Percentiles rank a stretch among this genome's conserved stretches.
These are phyloP conservation scores for Fusarium udum DNA, from an alignment of 2,329 filamentous ascomycete species.

Conservation along the genomic window DNA sequence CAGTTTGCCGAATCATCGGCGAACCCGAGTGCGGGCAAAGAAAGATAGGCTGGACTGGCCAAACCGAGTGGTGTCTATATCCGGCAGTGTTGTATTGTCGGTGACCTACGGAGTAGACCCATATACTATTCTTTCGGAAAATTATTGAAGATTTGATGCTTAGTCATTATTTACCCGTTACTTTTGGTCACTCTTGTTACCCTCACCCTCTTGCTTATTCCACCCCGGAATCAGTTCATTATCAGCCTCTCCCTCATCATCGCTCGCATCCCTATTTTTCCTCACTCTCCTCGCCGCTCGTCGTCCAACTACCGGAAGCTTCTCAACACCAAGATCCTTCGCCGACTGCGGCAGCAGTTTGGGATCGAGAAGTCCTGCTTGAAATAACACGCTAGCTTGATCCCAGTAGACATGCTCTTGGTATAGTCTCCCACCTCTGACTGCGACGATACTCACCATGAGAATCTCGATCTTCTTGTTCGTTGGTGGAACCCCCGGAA, in stretches of 20 bases:
- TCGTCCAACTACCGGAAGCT: slow-evolving; percentile 52
- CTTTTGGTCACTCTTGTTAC: not conserved
- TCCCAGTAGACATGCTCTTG: slow-evolving; percentile 74
- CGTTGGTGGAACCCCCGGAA: slow-evolving; percentile 68
- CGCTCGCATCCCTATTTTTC: slow-evolving; percentile 29
- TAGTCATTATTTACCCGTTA: not conserved
- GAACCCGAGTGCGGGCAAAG: not conserved
- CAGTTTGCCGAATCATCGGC: too few relatives aligned
- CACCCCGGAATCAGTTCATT: slow-evolving; percentile 53
- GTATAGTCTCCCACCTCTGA: slow-evolving; percentile 67
- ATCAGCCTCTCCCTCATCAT: slow-evolving; percentile 55
- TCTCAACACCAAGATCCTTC: slow-evolving; percentile 48
- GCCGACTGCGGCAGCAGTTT: slow-evolving; percentile 49
- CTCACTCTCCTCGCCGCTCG: slow-evolving; percentile 52
- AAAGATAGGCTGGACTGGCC: not conserved
- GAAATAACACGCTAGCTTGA: slow-evolving; percentile 67
- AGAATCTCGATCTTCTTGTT: slow-evolving; percentile 62
- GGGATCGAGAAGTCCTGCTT: slow-evolving; percentile 65
- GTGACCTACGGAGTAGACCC: not conserved
- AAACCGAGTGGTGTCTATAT: too few relatives aligned
- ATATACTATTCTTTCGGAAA: not conserved
- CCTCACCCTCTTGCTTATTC: slow-evolving; percentile 34
- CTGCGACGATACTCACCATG: slow-evolving; percentile 66
- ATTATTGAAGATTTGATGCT: not conserved
- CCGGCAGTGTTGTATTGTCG: too few relatives aligned